Evolutionary conservation across 345 rosid species (phyloP), one percentile per base, ranked within the genome.

Genomic region (Durio zibethinus): DNA sequence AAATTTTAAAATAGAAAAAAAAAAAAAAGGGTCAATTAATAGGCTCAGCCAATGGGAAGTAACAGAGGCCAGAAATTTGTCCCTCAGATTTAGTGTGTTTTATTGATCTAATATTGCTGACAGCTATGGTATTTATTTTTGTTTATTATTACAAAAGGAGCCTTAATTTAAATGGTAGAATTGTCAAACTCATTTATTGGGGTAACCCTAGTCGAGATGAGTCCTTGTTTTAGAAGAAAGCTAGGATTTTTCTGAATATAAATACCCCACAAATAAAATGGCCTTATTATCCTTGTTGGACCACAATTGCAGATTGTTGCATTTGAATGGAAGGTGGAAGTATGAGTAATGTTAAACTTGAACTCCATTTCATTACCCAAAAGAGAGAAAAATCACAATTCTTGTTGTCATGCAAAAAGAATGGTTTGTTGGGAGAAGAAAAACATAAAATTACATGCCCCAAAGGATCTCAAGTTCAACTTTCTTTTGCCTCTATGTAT

Each of bases 81-180:
- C 56, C 27, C 7, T 36, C 69, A 36, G 36, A 75, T 53, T 60
- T 61, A 65, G 54, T 27, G 23, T 16, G 40, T 66, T 65, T 29
- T 27, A 29, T 14, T 21, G 38, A 20, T 14, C 12, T 6, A 31
- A 31, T 31, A 10, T 18, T 50, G 16, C 12, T 38, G 70, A 62
- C 85, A 10, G 43, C 16, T 63, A 73, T 76, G 71, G 75, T 82
- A 84, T 59, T 40, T 5, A 1, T 7, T n/a, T 40, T 60, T 53
- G 42, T 4, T 20, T 9, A 4, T 72, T 47, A 73, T 70, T 59
- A 47, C 80, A 48, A 16, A 23, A 33, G 65, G 45, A 33, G 65
- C 70, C 77, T 62, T 18, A 2, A 5, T 3, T 66, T 20, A 8
- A 23, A 65, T n/a, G 71, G 2, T 64, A 10, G 7, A 38, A 43